Evolutionary conservation across 2,329 filamentous ascomycete genomes (phyloP).

Genomic region (Hypoxylon sp.): DNA sequence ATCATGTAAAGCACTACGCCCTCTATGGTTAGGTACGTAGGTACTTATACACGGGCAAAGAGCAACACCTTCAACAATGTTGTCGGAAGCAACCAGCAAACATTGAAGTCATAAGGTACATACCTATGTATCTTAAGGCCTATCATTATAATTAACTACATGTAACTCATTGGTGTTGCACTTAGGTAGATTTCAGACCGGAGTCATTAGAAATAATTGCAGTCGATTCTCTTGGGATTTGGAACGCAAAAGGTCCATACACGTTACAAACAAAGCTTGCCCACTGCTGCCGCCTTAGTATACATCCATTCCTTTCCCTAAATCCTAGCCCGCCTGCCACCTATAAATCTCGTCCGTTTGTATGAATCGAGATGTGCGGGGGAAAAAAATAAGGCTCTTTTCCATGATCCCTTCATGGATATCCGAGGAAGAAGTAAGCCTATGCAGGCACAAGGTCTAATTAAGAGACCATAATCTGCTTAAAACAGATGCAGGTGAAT

Average conservation of each 20-base stretch:
- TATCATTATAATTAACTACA: conserved; percentile 3
- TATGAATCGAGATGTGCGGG: conserved; percentile 11
- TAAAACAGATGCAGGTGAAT: conserved; percentile 9
- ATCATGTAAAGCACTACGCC: too few species aligned
- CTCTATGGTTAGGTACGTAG: background rate
- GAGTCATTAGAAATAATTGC: conserved; percentile 12
- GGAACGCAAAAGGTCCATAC: conserved; percentile 11
- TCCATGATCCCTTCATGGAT: conserved; percentile 20
- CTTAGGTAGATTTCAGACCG: too few species aligned
- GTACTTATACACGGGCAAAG: too few species aligned
- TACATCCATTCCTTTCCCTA: conserved; percentile 32
- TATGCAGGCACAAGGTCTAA: conserved; percentile 41
- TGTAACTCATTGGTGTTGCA: background rate
- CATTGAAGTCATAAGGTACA: too few species aligned
- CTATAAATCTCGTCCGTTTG: conserved; percentile 28
- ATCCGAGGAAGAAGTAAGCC: conserved; percentile 33
- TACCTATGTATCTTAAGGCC: background rate
- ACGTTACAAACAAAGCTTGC: conserved; percentile 7
- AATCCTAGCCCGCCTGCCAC: conserved; percentile 14
- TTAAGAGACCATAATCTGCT: conserved; percentile 5
- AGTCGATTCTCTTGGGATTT: conserved; percentile 4
- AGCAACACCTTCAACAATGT: too few species aligned
- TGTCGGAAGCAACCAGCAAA: background rate
- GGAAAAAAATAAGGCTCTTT: conserved; percentile 17
- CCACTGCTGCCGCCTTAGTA: conserved; percentile 21